Conservation (phyloP, 805 yeast genomes). For the Metschnikowia shivogae region DNA sequence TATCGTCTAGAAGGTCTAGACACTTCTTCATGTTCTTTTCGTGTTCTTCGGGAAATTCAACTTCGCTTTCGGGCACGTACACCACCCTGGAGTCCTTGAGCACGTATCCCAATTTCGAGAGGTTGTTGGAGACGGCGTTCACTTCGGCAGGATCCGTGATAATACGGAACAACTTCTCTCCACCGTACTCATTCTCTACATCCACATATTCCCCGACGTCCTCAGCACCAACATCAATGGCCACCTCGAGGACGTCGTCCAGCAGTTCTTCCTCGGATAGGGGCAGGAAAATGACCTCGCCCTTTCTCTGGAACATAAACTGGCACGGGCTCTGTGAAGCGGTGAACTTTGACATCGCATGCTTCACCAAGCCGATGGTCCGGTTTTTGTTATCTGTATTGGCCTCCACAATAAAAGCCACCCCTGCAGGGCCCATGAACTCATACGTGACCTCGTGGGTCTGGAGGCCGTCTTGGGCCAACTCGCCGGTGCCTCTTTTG, state of each 20-base stretch:
- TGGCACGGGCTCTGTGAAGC: slow-evolving; percentile 72
- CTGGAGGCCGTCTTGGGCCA: slow-evolving; percentile 41
- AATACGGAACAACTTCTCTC: slow-evolving; percentile 37
- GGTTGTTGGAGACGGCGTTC: slow-evolving; percentile 52
- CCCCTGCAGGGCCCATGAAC: slow-evolving; percentile 91
- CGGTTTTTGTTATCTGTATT: slow-evolving; percentile 85
- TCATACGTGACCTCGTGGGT: slow-evolving; percentile 61
- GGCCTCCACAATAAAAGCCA: slow-evolving; percentile 80
- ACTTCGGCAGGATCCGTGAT: slow-evolving; percentile 63
- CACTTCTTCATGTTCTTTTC: slow-evolving; percentile 54
- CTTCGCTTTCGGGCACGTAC: slow-evolving; percentile 57
- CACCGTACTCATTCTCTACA: slow-evolving; percentile 38
- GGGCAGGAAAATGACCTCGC: slow-evolving; percentile 58
- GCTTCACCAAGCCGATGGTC: slow-evolving; percentile 70
- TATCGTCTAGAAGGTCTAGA: slow-evolving; percentile 57
- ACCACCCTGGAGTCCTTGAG: slow-evolving; percentile 71
- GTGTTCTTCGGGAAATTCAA: slow-evolving; percentile 51
- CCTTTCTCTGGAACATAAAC: slow-evolving; percentile 74
- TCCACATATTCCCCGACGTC: slow-evolving; percentile 60
- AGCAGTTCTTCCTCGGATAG: slow-evolving; percentile 33
- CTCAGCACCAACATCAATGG: slow-evolving; percentile 75
- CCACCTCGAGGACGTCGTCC: slow-evolving; percentile 70
- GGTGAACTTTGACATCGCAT: slow-evolving; percentile 66
- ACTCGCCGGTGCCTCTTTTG: slow-evolving; percentile 75
- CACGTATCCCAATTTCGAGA: slow-evolving; percentile 50